Percentiles rank a stretch among this genome's conserved stretches.
Conservation (phyloP, 805 yeast genomes). For the Teunomyces gatunensis region DNA sequence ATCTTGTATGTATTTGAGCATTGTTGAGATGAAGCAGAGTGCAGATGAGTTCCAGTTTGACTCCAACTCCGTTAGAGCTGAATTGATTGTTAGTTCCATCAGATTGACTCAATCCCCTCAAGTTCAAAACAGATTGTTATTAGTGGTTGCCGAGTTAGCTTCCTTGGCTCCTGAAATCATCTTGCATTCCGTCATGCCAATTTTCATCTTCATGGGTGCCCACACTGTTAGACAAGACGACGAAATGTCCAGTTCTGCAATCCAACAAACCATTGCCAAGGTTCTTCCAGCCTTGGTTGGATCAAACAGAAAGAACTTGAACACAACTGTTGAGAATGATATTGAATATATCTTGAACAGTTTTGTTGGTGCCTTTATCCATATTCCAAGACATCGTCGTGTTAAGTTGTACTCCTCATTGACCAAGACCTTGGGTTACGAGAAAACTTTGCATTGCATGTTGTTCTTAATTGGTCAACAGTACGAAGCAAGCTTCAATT, state of each 20-base stretch:
- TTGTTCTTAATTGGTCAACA: constrained; percentile 81
- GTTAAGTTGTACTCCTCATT: constrained; percentile 79
- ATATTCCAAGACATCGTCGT: constrained; percentile 95
- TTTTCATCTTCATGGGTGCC: constrained; percentile 98
- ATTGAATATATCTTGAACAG: constrained; percentile 82
- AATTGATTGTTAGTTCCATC: constrained; percentile 85
- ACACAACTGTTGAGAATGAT: constrained; percentile 50
- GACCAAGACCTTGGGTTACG: constrained; percentile 69
- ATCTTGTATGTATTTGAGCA: constrained; percentile 72
- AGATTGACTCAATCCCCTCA: constrained; percentile 90
- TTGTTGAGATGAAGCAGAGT: constrained; percentile 49
- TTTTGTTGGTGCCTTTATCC: constrained; percentile 91
- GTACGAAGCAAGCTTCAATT: constrained; percentile 46
- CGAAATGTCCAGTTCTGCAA: constrained; percentile 88
- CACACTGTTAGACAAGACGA: constrained; percentile 96
- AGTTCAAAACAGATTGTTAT: constrained; percentile 82
- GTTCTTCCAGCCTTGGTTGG: constrained; percentile 82
- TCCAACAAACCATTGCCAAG: constrained; percentile 84
- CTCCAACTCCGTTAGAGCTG: constrained; percentile 75
- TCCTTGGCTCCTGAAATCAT: constrained; percentile 86
- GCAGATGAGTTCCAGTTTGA: constrained; percentile 41
- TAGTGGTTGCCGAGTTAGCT: constrained; percentile 86
- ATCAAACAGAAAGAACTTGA: constrained; percentile 29
- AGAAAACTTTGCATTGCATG: constrained; percentile 64
- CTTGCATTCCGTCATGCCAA: constrained; percentile 97